These are phyloP conservation scores for Suillus cothurnatus DNA, from an alignment of 768 basidiomycete species.

Conservation along the genomic window DNA sequence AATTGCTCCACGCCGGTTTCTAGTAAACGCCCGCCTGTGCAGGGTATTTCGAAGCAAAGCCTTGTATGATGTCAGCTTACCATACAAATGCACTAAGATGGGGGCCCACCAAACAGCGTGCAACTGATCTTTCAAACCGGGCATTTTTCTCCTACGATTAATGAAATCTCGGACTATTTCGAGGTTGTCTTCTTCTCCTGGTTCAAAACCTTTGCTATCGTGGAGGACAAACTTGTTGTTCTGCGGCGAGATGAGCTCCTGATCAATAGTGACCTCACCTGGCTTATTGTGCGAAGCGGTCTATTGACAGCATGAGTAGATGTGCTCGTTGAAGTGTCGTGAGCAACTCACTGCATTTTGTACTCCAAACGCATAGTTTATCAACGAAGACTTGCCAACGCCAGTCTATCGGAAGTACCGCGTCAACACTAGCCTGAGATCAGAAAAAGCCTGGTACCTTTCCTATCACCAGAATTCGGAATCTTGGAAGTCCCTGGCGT, in stretches of 20 bases:
- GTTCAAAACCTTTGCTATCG: conserved; percentile 21
- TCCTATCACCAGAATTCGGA: neutral
- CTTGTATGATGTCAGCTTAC: neutral
- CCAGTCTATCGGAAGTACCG: neutral
- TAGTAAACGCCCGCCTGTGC: neutral
- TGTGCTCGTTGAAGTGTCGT: neutral
- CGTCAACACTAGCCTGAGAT: neutral
- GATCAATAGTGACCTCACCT: conserved; percentile 12
- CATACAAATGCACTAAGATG: neutral
- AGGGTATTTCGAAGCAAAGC: conserved; percentile 1
- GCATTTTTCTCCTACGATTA: neutral
- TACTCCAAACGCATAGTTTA: neutral
- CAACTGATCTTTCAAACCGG: neutral
- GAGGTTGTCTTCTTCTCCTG: conserved; percentile 12
- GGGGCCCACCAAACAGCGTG: neutral
- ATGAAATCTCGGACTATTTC: conserved; percentile 16
- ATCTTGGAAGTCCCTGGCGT: neutral
- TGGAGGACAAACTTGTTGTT: conserved; percentile 17
- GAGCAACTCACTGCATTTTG: neutral
- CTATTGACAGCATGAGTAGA: neutral
- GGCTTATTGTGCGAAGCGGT: neutral
- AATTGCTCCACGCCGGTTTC: neutral
- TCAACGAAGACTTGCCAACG: neutral
- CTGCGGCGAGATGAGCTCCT: conserved; percentile 13
- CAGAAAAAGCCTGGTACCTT: neutral